Conservation (phyloP, 2,329 filamentous ascomycete species). For the Phaeosphaeria sp. region DNA sequence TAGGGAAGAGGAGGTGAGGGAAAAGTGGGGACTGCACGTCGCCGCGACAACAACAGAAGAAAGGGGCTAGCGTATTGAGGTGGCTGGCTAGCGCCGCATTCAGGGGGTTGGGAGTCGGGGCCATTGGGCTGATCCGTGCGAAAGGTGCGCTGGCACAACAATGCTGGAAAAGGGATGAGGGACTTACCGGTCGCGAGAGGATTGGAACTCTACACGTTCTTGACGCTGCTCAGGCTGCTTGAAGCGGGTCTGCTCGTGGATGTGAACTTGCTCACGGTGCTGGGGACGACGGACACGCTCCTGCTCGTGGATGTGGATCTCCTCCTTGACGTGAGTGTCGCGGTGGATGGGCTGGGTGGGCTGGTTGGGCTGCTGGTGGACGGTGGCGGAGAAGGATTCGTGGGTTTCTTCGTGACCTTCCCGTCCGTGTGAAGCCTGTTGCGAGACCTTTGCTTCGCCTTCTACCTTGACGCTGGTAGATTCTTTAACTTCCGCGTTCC, state of each 20-base stretch:
- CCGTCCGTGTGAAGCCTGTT: conserved; percentile 83
- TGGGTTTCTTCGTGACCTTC: conserved; percentile 90
- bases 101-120: conserved; percentile 38
- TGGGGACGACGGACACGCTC: conserved; percentile 78
- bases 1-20: conserved; percentile 45
- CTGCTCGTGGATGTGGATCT: conserved; percentile 83
- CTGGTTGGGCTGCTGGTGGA: conserved; percentile 43
- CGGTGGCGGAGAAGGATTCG: conserved; percentile 57
- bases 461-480: conserved; percentile 81
- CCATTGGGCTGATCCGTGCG: conserved; percentile 38
- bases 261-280: conserved; percentile 40
- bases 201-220: conserved; percentile 36
- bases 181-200: conserved; percentile 37
- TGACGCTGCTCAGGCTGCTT: conserved; percentile 24
- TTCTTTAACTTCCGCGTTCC: conserved; percentile 63
- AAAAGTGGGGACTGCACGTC: conserved; percentile 48
- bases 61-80: conserved; percentile 39
- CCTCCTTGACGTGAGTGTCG: conserved; percentile 70
- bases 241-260: conserved; percentile 43
- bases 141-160: conserved; percentile 35
- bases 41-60: conserved; percentile 49
- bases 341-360: conserved; percentile 56
- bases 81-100: conserved; percentile 44
- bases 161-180: conserved; percentile 26
- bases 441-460: conserved; percentile 81